Evolutionary conservation across 140 eudicot species (phyloP), one percentile per base, ranked within the genome.

Genomic region (Anethum foeniculum): DNA sequence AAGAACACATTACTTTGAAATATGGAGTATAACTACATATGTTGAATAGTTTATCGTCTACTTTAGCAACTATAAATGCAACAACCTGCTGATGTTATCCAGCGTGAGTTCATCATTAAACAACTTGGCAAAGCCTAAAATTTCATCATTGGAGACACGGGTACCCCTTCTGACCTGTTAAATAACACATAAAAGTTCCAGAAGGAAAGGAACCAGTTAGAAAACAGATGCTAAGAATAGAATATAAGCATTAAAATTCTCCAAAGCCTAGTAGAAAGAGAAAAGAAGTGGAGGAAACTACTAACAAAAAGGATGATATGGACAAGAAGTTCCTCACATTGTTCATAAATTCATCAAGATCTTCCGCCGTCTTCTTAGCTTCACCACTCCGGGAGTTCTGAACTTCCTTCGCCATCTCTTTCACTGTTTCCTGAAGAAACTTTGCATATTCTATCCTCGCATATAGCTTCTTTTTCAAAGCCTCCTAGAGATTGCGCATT

Each of bases 381-480:
- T 91, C 96, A 62, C 96, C 96, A 84, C 93, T 91, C 72, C 93
- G 85, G 72, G 93, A 78, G 86, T 82, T 87, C 85, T 91, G 86
- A 58, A 91, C 90, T 84, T 91, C 93, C 82, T 84, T 89, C 43
- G 96, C 96, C 93, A 91, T 91, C 76, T 91, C 93, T 84, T 89
- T 86, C 36, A 91, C 92, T 41, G 97, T 91, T 4, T 91, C 97
- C 43, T 91, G 94, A 56, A 91, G 90, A 86, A 91, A 91, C 83
- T 90, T 91, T 34, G 97, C 97, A 82, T 91, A 91, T 82, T 91
- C 94, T 77, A 91, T 89, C 82, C 97, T 88, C 38, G 97, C 97
- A 76, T 86, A 85, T 36, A 91, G 82, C 79, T 81, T 88, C 86
- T 81, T 88, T 85, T 89, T 89, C 83, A 91, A 79, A 11, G 86